A percentile compares a stretch with the other conserved stretches of the same genome.
Conservation (phyloP, 2,329 filamentous ascomycete genomes). For the Neonectria magnoliae region DNA sequence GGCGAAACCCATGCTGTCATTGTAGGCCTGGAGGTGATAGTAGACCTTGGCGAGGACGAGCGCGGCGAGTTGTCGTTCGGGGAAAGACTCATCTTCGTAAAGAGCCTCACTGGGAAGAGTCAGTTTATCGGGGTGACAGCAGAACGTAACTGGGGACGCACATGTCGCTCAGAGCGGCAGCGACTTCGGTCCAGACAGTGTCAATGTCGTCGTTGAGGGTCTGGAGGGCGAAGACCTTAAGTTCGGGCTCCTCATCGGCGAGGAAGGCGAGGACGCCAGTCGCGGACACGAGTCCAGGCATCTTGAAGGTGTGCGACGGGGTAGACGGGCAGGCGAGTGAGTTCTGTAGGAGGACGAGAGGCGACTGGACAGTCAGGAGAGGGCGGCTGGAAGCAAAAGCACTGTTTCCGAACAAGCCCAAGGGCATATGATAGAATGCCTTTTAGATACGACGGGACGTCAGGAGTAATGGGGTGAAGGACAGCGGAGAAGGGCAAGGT, state of each 20-base stretch:
- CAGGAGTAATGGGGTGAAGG: conserved; percentile 25
- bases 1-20: conserved; percentile 99
- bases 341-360: conserved; percentile 28
- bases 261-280: conserved; percentile 95
- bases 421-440: conserved; percentile 32
- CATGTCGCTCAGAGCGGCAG: conserved; percentile 92
- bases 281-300: conserved; percentile 94
- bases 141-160: conserved; percentile 53
- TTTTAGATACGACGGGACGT: conserved; percentile 13
- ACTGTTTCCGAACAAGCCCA: conserved; percentile 34
- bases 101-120: conserved; percentile 79
- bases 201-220: conserved; percentile 97
- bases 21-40: conserved; percentile 98
- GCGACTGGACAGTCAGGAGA: conserved; percentile 30
- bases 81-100: conserved; percentile 95
- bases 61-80: conserved; percentile 92
- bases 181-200: conserved; percentile 97
- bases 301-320: conserved; percentile 54
- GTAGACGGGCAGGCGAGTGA: conserved; percentile 32
- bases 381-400: conserved; percentile 28
- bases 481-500: conserved; percentile 25
- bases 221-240: conserved; percentile 94
- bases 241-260: conserved; percentile 90
- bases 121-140: conserved; percentile 22
- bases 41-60: conserved; percentile 97